A percentile compares a stretch with the other conserved stretches of the same genome.
phyloP scores from a whole-genome alignment of 495 filamentous ascomycete genomes.

The Aspergillus sparsus region DNA sequence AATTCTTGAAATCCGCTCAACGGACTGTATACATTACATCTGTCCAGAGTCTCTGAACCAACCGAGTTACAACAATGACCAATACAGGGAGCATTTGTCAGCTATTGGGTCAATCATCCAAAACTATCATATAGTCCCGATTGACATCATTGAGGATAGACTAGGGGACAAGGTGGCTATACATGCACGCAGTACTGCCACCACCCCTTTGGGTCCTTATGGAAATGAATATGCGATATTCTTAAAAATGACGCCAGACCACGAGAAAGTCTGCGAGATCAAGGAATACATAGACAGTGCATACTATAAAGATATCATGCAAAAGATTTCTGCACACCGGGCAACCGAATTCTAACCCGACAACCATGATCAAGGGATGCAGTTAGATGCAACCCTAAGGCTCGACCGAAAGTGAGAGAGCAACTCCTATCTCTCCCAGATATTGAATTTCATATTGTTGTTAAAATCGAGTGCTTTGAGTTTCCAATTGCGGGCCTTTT shows the following conservation, averaged over 20 bases:
- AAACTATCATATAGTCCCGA: neutral
- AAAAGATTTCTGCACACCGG: too few relatives aligned
- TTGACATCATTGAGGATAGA: neutral
- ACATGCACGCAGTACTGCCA: neutral
- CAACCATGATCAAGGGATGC: too few relatives aligned
- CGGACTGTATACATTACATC: neutral
- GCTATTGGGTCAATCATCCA: neutral
- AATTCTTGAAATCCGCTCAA: neutral
- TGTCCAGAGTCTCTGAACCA: neutral
- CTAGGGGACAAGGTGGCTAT: neutral
- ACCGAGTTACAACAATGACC: neutral
- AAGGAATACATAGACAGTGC: neutral
- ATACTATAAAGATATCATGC: neutral
- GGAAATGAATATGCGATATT: neutral
- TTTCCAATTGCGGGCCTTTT: too few relatives aligned
- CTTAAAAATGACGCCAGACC: neutral
- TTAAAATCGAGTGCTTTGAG: too few relatives aligned
- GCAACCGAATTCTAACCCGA: too few relatives aligned
- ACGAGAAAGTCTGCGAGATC: neutral
- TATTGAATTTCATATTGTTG: too few relatives aligned
- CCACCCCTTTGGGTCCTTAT: neutral
- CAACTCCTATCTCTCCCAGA: too few relatives aligned
- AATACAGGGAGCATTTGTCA: neutral
- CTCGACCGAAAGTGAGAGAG: too few relatives aligned
- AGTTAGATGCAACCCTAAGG: too few relatives aligned